Percentiles rank a stretch among this genome's conserved stretches.
These are phyloP conservation scores for Hypoxylon sp. DNA, from an alignment of 2,329 filamentous ascomycete genomes.

Conservation along the genomic window DNA sequence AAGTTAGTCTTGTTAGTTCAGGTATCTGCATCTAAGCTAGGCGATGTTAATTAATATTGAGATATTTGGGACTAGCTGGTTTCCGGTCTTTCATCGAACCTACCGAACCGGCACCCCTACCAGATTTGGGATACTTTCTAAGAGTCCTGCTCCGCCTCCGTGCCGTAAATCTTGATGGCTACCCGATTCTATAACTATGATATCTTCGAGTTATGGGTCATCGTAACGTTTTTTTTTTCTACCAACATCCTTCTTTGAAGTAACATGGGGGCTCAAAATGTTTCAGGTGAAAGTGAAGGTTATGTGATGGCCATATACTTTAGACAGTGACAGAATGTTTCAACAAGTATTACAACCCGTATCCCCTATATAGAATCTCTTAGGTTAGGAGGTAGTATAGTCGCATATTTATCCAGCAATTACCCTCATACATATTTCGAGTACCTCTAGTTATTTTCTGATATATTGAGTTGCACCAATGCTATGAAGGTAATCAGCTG, in stretches of 20 bases:
- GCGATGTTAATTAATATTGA: constrained; percentile 7
- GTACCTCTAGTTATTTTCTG: neutral
- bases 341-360: neutral
- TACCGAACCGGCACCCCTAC: neutral
- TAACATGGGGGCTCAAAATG: constrained; percentile 18
- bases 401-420: constrained; percentile 10
- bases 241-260: constrained; percentile 9
- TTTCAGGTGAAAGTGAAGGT: constrained; percentile 15
- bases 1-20: neutral
- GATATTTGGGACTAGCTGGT: constrained; percentile 3
- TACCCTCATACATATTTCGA: neutral
- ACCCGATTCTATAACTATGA: constrained; percentile 5
- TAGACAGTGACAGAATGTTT: neutral
- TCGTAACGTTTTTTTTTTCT: neutral
- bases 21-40: neutral
- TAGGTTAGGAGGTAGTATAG: constrained; percentile 11
- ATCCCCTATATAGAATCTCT: constrained; percentile 1
- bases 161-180: constrained; percentile 7
- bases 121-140: constrained; percentile 1
- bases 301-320: neutral
- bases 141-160: constrained; percentile 16
- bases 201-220: neutral
- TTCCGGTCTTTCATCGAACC: neutral
- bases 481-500: constrained; percentile 1
- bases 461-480: neutral